These are phyloP conservation scores for Exophiala phaeomuriformis DNA, from an alignment of 2,329 filamentous ascomycete genomes.

Conservation along the genomic window DNA sequence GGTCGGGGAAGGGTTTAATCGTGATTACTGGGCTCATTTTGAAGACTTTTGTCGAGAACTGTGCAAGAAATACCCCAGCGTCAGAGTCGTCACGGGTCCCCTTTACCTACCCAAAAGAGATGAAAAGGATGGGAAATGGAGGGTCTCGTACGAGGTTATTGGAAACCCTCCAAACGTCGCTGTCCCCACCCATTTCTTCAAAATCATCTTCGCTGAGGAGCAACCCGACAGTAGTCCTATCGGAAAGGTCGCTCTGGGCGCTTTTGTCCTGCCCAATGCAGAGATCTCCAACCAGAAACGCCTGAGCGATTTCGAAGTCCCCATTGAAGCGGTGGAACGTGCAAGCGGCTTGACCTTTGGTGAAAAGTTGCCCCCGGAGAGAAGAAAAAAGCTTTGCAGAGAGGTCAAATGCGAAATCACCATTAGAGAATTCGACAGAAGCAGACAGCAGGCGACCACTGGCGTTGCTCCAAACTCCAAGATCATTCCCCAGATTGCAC, in stretches of 20 bases:
- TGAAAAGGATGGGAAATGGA: conserved; percentile 81
- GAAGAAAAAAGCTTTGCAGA: conserved; percentile 72
- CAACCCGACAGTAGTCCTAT: conserved; percentile 44
- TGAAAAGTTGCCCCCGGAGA: conserved; percentile 62
- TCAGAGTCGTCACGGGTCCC: conserved; percentile 87
- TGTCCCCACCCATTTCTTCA: conserved; percentile 98
- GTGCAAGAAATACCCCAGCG: conserved; percentile 71
- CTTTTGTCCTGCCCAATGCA: conserved; percentile 92
- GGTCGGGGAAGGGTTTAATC: conserved; percentile 95
- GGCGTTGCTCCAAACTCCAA: conserved; percentile 3
- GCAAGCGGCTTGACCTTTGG: conserved; percentile 91
- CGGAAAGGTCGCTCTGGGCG: conserved; percentile 78
- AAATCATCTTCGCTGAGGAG: conserved; percentile 95
- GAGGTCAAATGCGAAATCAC: conserved; percentile 79
- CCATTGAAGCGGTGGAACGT: conserved; percentile 83
- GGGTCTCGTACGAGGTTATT: conserved; percentile 91
- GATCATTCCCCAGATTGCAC: neutral
- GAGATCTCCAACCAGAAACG: conserved; percentile 80
- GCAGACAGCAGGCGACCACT: conserved; percentile 43
- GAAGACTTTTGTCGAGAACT: conserved; percentile 92
- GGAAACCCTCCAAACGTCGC: conserved; percentile 88
- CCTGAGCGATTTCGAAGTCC: conserved; percentile 87
- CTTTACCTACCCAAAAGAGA: conserved; percentile 85
- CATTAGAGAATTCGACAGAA: conserved; percentile 67
- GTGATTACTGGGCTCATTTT: conserved; percentile 98